Evolutionary conservation across 1,139 yeast genomes (phyloP).

Genomic region (Taphrina betulina): DNA sequence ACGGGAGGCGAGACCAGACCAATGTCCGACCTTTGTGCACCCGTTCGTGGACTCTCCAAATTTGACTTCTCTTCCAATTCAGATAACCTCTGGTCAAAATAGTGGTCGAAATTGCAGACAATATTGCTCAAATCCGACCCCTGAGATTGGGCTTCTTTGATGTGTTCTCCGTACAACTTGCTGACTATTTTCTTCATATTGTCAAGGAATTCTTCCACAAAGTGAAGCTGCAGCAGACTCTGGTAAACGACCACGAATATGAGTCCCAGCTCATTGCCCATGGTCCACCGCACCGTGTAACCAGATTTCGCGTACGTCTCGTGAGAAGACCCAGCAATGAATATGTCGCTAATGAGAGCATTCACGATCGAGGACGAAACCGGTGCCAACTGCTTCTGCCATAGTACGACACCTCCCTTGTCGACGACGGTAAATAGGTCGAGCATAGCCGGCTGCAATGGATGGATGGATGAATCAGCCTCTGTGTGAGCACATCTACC

Average conservation of each 20-base stretch:
- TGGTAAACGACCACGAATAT: slow-evolving; percentile 42
- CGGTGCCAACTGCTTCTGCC: slow-evolving; percentile 47
- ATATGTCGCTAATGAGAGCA: slow-evolving; percentile 52
- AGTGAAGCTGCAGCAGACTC: slow-evolving; percentile 44
- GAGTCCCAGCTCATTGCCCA: slow-evolving; percentile 43
- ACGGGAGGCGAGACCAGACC: slow-evolving; percentile 12
- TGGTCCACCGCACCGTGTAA: slow-evolving; percentile 47
- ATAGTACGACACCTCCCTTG: slow-evolving; percentile 59
- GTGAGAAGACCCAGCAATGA: slow-evolving; percentile 46
- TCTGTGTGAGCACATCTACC: too few relatives aligned
- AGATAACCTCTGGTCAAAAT: slow-evolving; percentile 43
- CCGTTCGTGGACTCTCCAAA: neutral
- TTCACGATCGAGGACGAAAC: slow-evolving; percentile 52
- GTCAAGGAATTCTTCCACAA: slow-evolving; percentile 44
- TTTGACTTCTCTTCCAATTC: slow-evolving; percentile 39
- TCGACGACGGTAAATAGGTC: slow-evolving; percentile 59
- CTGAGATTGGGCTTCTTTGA: slow-evolving; percentile 38
- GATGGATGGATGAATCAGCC: too few relatives aligned
- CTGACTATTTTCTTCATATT: slow-evolving; percentile 45
- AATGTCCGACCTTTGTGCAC: neutral
- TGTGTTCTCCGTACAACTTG: slow-evolving; percentile 41
- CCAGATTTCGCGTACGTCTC: slow-evolving; percentile 40
- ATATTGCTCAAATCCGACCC: slow-evolving; percentile 39
- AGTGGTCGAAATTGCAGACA: slow-evolving; percentile 42
- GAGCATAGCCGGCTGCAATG: slow-evolving; percentile 47